phyloP scores from a whole-genome alignment of 2,329 filamentous ascomycete genomes.

The Neonectria magnoliae region DNA sequence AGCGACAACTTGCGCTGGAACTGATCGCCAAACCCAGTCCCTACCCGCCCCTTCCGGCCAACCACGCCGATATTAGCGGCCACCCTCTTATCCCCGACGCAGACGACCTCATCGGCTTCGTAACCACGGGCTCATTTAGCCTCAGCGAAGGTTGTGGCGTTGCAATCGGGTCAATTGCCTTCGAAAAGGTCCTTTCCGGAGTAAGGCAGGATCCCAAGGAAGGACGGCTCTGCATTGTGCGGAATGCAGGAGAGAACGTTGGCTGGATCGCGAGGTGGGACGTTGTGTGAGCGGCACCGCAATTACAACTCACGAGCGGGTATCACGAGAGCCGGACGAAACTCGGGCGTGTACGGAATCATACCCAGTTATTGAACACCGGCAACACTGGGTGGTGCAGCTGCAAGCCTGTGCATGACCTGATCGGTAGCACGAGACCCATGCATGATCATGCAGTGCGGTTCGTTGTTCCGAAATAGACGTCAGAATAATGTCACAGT shows the following conservation, averaged over 20 bases:
- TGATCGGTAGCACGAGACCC: slow-evolving; percentile 12
- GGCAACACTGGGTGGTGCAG: neutral
- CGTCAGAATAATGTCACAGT: slow-evolving; percentile 1
- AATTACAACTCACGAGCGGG: neutral
- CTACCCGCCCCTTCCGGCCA: slow-evolving; percentile 49
- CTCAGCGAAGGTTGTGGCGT: slow-evolving; percentile 79
- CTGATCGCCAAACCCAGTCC: slow-evolving; percentile 52
- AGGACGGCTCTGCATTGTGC: slow-evolving; percentile 76
- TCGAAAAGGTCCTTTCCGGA: slow-evolving; percentile 62
- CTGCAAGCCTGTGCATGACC: neutral
- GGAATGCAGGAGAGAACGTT: slow-evolving; percentile 80
- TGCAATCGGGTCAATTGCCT: slow-evolving; percentile 77
- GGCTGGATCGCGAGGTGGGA: slow-evolving; percentile 87
- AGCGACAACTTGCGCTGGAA: slow-evolving; percentile 58
- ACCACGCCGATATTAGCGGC: slow-evolving; percentile 53
- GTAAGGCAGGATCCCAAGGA: slow-evolving; percentile 50
- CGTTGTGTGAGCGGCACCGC: slow-evolving; percentile 56
- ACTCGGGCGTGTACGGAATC: neutral
- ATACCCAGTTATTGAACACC: neutral
- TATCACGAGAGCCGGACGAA: neutral
- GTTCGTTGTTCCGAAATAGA: neutral
- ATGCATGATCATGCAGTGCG: slow-evolving; percentile 10
- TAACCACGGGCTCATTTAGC: slow-evolving; percentile 87
- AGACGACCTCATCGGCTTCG: slow-evolving; percentile 85
- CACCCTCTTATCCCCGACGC: slow-evolving; percentile 78